phyloP scores from a whole-genome alignment of 306 rosid species.

The Oxytropis ochrocephala region DNA sequence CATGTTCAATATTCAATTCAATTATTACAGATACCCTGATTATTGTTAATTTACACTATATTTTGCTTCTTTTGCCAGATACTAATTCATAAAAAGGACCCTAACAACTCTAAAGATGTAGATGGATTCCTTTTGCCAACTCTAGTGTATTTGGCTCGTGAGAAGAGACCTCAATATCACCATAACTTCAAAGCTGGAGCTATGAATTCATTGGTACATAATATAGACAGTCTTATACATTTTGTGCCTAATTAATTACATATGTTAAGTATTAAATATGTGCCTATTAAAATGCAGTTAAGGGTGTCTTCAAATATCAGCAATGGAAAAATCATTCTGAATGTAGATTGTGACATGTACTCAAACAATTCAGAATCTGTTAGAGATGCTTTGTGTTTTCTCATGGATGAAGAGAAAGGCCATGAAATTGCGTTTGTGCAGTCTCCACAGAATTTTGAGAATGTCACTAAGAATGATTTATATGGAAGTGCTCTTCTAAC shows the following conservation, averaged over 20 bases:
- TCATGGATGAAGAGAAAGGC: constrained; percentile 74
- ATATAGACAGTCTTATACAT: too few relatives aligned
- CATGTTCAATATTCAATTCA: background rate
- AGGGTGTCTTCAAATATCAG: constrained; percentile 82
- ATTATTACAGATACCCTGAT: background rate
- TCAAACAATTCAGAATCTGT: constrained; percentile 63
- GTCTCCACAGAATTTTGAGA: constrained; percentile 50
- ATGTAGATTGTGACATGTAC: constrained; percentile 83
- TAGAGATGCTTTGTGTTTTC: constrained; percentile 70
- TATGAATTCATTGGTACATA: constrained; percentile 72
- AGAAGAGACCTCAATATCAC: constrained; percentile 61
- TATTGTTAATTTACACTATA: background rate
- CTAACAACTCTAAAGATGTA: constrained; percentile 38
- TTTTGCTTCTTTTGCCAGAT: constrained; percentile 31
- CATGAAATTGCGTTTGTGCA: constrained; percentile 70
- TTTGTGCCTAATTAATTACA: background rate
- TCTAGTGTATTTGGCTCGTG: constrained; percentile 77
- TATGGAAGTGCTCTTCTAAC: constrained; percentile 28
- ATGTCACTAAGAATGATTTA: constrained; percentile 55
- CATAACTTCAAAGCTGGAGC: constrained; percentile 94
- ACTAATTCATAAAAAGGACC: constrained; percentile 51
- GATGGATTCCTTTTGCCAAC: constrained; percentile 55
- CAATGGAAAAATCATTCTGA: constrained; percentile 64
- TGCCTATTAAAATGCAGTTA: constrained; percentile 33
- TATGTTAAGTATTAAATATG: background rate